Evolutionary conservation across 805 yeast species (phyloP).

Genomic region (Wickerhamomyces kurtzmanii): DNA sequence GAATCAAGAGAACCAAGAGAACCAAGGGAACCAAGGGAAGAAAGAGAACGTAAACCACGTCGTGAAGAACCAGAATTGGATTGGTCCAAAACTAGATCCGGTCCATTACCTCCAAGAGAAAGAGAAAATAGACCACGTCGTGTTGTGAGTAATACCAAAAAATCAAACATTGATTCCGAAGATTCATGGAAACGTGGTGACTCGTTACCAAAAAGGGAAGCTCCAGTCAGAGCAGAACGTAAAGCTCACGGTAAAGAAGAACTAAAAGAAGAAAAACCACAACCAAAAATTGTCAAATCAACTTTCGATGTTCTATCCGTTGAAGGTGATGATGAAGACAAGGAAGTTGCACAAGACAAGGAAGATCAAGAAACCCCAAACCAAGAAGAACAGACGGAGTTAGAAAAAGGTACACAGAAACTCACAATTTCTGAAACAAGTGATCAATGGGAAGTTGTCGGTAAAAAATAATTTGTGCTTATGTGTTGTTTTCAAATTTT

Average conservation of each 20-base stretch:
- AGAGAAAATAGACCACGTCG: constrained; percentile 6
- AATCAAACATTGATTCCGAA: constrained; percentile 20
- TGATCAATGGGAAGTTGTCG: constrained; percentile 38
- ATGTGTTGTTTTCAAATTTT: no score
- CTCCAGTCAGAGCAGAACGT: constrained; percentile 13
- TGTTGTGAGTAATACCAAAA: constrained; percentile 13
- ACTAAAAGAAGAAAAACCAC: constrained; percentile 21
- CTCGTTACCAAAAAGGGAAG: constrained; percentile 7
- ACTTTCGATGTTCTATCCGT: constrained; percentile 38
- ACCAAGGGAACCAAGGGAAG: constrained; percentile 13
- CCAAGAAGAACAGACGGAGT: constrained; percentile 15
- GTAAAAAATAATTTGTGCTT: constrained; percentile 31
- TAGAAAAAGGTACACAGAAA: constrained; percentile 27
- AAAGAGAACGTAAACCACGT: constrained; percentile 16
- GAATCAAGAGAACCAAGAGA: constrained; percentile 9
- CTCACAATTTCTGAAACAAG: constrained; percentile 25
- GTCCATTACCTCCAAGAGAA: constrained; percentile 18
- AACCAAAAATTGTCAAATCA: constrained; percentile 30
- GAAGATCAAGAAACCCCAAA: constrained; percentile 8
- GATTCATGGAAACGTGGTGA: no score
- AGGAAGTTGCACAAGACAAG: constrained; percentile 12
- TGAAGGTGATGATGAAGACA: constrained; percentile 44
- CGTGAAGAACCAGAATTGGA: constrained; percentile 46
- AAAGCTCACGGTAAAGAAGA: constrained; percentile 28
- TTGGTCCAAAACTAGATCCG: constrained; percentile 37